These are phyloP conservation scores for Leucocoprinus sp. DNA, from an alignment of 768 basidiomycete genomes.

Conservation along the genomic window DNA sequence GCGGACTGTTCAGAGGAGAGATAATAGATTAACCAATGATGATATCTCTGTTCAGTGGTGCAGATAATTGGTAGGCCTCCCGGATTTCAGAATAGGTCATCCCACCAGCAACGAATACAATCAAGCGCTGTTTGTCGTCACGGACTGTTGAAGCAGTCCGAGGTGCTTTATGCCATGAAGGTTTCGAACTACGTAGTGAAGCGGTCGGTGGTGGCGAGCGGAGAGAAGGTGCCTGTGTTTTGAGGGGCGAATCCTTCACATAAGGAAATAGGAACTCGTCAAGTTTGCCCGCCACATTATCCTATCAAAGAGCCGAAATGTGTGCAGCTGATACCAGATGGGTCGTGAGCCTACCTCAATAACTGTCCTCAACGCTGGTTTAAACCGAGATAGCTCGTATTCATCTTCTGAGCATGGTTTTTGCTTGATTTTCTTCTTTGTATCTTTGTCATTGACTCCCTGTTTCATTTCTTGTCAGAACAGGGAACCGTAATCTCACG, in stretches of 20 bases:
- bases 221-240: slow-evolving; percentile 39
- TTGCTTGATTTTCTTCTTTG: slow-evolving; percentile 74
- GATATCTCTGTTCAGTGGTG: slow-evolving; percentile 74
- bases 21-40: slow-evolving; percentile 60
- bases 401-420: slow-evolving; percentile 77
- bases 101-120: slow-evolving; percentile 91
- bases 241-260: slow-evolving; percentile 70
- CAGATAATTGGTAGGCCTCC: slow-evolving; percentile 75
- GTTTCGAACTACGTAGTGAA: slow-evolving; percentile 84
- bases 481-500: not conserved
- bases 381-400: slow-evolving; percentile 93
- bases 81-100: slow-evolving; percentile 95
- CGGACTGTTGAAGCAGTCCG: slow-evolving; percentile 31
- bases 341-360: slow-evolving; percentile 58
- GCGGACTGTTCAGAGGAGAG: not conserved
- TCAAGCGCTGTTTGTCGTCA: slow-evolving; percentile 63
- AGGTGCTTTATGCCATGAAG: slow-evolving; percentile 80
- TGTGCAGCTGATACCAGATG: not conserved
- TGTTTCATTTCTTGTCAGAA: slow-evolving; percentile 20
- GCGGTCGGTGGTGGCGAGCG: slow-evolving; percentile 21
- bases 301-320: slow-evolving; percentile 47
- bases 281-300: slow-evolving; percentile 71
- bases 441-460: slow-evolving; percentile 71
- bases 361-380: slow-evolving; percentile 71
- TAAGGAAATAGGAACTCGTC: slow-evolving; percentile 83